phyloP scores from a whole-genome alignment of 1,284 basidiomycete species.

The Sphagnurus paluster region DNA sequence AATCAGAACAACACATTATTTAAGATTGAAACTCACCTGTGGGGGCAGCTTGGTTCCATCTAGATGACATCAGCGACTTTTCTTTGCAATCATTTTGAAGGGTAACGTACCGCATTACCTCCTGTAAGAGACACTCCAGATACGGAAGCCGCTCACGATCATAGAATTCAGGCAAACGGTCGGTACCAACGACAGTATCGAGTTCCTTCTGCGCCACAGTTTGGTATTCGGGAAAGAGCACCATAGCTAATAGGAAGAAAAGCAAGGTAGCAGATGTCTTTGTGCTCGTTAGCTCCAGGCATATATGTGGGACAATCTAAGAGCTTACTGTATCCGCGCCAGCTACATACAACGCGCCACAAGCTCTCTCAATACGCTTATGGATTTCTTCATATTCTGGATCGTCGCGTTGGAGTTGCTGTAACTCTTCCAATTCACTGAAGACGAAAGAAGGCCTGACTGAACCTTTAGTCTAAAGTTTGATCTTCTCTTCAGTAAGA shows the following conservation, averaged over 20 bases:
- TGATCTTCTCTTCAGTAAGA: too few relatives aligned
- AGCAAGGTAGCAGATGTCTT: conserved; percentile 14
- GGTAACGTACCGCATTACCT: conserved; percentile 40
- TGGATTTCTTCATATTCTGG: not conserved
- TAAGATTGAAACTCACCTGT: too few relatives aligned
- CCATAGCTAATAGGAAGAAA: conserved; percentile 41
- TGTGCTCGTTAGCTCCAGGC: not conserved
- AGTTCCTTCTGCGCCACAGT: conserved; percentile 45
- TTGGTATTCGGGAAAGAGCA: conserved; percentile 42
- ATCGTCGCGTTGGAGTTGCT: not conserved
- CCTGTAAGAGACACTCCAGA: conserved; percentile 28
- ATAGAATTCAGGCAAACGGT: conserved; percentile 41
- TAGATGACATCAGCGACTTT: too few relatives aligned
- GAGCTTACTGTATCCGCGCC: not conserved
- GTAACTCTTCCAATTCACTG: not conserved
- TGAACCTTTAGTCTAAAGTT: conserved; percentile 14
- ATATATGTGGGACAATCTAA: not conserved
- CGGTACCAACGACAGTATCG: conserved; percentile 39
- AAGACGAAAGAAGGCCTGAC: not conserved
- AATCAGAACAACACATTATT: too few relatives aligned
- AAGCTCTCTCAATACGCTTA: not conserved
- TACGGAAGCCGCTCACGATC: conserved; percentile 29
- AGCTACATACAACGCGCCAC: not conserved
- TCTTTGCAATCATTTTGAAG: too few relatives aligned
- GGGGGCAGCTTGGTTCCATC: too few relatives aligned